Base-by-base conservation (phyloP, 164 flowering plant genomes). In the Annona cherimola region DNA sequence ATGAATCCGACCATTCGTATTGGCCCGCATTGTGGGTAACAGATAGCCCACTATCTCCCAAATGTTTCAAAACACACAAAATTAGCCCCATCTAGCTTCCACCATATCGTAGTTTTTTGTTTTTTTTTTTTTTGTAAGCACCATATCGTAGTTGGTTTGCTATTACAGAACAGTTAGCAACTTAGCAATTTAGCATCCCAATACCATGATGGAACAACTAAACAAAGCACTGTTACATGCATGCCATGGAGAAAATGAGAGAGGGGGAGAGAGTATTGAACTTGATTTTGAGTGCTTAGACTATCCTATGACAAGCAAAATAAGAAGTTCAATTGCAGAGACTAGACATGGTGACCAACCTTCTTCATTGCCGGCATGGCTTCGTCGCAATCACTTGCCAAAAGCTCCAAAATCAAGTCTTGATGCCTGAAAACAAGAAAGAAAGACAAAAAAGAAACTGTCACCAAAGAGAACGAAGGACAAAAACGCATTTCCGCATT, bases 321-420 rank as follows among this genome's bases (percentile, higher is more conserved):
- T 5, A 63, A 26, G 35, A 63, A 8, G 69, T 44, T 11, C 8
- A 14, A n/a, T 42, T 9, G 55, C 41, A 67, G 44, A 67, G 8
- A 16, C 16, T 44, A 42, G 44, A 6, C 54, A 67, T 67, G 42
- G 42, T 67, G 42, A 42, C 54, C 39, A 16, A 43, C 69, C 55
- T 45, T 67, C 69, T 67, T 45, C 55, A 63, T 63, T n/a, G 66
- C 66, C n/a, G 66, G 66, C 66, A 63, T 63, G 66, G 66, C 66
- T 63, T 63, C 66, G 40, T 35, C 6, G 40, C 42, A 63, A 63
- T 63, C 43, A 26, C 41, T 11, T 40, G 4, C 40, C 66, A 63
- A 63, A 9, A 54, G 14, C 59, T 54, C 7, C 7, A 14, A 54
- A 14, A 54, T 54, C 59, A 6, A 14, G 59, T 54, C 59, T 6